phyloP scores from a whole-genome alignment of 345 rosid genomes.

The Streptanthus diversifolius region DNA sequence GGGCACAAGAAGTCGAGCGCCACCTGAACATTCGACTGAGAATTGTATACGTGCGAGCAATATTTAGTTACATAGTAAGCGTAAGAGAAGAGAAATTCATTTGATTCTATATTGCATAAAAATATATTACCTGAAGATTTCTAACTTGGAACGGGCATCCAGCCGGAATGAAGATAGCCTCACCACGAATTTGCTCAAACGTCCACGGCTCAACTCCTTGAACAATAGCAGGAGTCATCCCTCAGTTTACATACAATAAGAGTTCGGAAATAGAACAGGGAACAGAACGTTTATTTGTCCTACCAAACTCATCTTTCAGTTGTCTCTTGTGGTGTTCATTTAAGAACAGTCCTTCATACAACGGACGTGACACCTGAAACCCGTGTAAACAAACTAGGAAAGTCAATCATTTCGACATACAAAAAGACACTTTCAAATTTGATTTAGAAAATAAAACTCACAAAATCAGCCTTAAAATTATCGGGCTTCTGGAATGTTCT shows the following conservation, averaged over 20 bases:
- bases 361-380: slow-evolving; percentile 53
- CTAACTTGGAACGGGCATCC: slow-evolving; percentile 90
- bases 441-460: slow-evolving; percentile 40
- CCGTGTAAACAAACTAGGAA: slow-evolving; percentile 26
- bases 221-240: slow-evolving; percentile 1
- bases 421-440: background rate
- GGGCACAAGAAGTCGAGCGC: slow-evolving; percentile 92
- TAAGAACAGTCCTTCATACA: slow-evolving; percentile 64
- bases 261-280: background rate
- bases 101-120: background rate
- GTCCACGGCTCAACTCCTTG: slow-evolving; percentile 97
- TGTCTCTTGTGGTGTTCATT: slow-evolving; percentile 53
- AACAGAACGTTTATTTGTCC: slow-evolving; percentile 7
- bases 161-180: slow-evolving; percentile 91
- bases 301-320: slow-evolving; percentile 82
- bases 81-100: background rate
- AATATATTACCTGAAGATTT: slow-evolving; percentile 58
- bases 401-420: background rate
- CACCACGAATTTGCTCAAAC: slow-evolving; percentile 68
- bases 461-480: slow-evolving; percentile 35
- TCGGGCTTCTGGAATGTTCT: slow-evolving; percentile 38
- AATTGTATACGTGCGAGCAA: slow-evolving; percentile 18
- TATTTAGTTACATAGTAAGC: background rate
- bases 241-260: slow-evolving; percentile 15
- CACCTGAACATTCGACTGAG: slow-evolving; percentile 86